Base-by-base conservation (phyloP, 345 rosid genomes). In the Iberis pinnata region DNA sequence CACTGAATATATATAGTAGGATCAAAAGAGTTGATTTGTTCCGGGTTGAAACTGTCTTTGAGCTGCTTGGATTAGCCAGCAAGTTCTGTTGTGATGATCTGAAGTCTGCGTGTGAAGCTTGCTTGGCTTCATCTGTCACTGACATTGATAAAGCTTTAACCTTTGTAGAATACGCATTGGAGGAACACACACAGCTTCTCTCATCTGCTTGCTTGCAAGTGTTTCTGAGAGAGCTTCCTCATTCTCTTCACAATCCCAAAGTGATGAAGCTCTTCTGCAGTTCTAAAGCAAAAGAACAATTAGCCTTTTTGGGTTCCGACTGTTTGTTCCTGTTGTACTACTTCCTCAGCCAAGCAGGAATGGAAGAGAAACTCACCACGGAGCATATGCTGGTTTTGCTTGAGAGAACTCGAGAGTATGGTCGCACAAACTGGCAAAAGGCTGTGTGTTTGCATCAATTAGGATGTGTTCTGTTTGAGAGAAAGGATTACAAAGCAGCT, bases 191-290 rank as follows among this genome's bases (percentile, higher is more conserved):
- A 6, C 60, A 64, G 63, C 79, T 79, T 67, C 83, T 92, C 5
- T 85, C 81, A 20, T 85, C 86, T 50, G 77, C 98, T 64, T 92
- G 98, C 78, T 75, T 92, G 71, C 95, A 83, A 59, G 80, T 78
- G 57, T 63, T 90, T 39, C 68, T 92, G 8, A 72, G 95, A 61
- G 84, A 83, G 73, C 80, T 87, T 52, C 95, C 98, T 7, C 63
- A 39, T 29, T 78, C 84, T 16, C 72, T 82, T 32, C 43, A 64
- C 39, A 73, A 70, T 49, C 74, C 65, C 0, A 70, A 68, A 67
- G 81, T 82, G 68, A 67, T 76, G 78, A 71, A 63, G 65, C 35
- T 81, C 32, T 78, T 90, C 53, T 80, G 88, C 40, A 59, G 81
- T 60, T 69, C 81, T 0, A 78, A 76, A 51, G 81, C 82, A 3